phyloP scores from a whole-genome alignment of 2,329 filamentous ascomycete species.

The Aurifilum marmelostoma region DNA sequence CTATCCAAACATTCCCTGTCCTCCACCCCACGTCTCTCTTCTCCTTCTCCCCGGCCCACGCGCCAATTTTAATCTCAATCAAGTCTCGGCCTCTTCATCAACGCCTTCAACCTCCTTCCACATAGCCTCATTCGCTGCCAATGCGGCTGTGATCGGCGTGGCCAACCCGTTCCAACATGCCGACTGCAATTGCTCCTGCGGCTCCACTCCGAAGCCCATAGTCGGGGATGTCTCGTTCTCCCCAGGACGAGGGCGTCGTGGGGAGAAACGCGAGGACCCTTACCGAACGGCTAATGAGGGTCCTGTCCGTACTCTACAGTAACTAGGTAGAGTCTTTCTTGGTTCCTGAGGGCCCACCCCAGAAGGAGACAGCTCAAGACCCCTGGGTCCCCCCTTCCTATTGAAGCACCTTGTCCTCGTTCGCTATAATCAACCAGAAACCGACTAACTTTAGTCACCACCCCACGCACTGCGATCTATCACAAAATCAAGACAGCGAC shows the following conservation, averaged over 20 bases:
- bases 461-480: not conserved
- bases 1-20: not conserved
- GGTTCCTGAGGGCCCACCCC: not conserved
- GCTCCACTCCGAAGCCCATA: not conserved
- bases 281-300: not conserved
- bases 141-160: conserved; percentile 3
- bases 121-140: not conserved
- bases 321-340: not conserved
- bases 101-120: not conserved
- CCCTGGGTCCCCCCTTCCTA: not conserved
- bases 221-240: not conserved
- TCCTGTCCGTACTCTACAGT: not conserved
- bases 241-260: not conserved
- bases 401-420: not conserved
- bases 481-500: not conserved
- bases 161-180: not conserved
- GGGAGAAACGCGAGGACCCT: not conserved
- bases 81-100: not conserved
- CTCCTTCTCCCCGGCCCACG: not conserved
- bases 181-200: conserved; percentile 1
- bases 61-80: not conserved
- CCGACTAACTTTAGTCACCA: conserved; percentile 3
- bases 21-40: not conserved
- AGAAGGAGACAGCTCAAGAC: not conserved
- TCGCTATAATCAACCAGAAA: not conserved